Percentiles rank a stretch among this genome's conserved stretches.
phyloP scores from a whole-genome alignment of 2,329 filamentous ascomycete genomes.

The Penicillium hesseltinei region DNA sequence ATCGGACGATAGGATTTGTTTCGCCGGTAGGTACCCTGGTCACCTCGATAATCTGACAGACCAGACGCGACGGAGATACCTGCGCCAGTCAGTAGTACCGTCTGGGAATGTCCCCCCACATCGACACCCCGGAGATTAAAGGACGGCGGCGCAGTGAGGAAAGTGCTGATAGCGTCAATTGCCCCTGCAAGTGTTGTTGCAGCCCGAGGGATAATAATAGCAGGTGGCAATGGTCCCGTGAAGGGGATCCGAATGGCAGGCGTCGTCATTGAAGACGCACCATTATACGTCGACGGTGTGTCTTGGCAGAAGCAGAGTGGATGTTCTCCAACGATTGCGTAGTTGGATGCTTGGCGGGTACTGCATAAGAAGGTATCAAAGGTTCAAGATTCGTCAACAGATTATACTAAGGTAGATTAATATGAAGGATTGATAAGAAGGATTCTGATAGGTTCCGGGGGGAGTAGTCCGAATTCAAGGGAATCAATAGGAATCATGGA shows the following conservation, averaged over 20 bases:
- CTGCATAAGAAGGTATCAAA: neutral
- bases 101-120: slow-evolving; percentile 52
- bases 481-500: neutral
- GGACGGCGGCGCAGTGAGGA: slow-evolving; percentile 65
- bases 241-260: slow-evolving; percentile 86
- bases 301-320: slow-evolving; percentile 14
- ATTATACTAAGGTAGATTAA: neutral
- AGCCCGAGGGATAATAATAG: slow-evolving; percentile 69
- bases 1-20: slow-evolving; percentile 90
- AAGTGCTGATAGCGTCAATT: slow-evolving; percentile 71
- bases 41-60: slow-evolving; percentile 86
- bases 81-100: slow-evolving; percentile 72
- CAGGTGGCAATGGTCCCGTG: slow-evolving; percentile 74
- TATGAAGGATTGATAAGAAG: neutral
- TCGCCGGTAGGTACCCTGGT: slow-evolving; percentile 85
- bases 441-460: neutral
- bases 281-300: slow-evolving; percentile 9
- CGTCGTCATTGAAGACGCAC: slow-evolving; percentile 59
- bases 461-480: neutral
- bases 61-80: slow-evolving; percentile 93
- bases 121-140: slow-evolving; percentile 46
- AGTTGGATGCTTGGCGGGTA: slow-evolving; percentile 6
- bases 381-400: neutral
- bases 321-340: slow-evolving; percentile 12
- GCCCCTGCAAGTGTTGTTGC: slow-evolving; percentile 71